Evolutionary conservation across 1,284 basidiomycete genomes (phyloP).

Genomic region (Rhodotorula sp.): DNA sequence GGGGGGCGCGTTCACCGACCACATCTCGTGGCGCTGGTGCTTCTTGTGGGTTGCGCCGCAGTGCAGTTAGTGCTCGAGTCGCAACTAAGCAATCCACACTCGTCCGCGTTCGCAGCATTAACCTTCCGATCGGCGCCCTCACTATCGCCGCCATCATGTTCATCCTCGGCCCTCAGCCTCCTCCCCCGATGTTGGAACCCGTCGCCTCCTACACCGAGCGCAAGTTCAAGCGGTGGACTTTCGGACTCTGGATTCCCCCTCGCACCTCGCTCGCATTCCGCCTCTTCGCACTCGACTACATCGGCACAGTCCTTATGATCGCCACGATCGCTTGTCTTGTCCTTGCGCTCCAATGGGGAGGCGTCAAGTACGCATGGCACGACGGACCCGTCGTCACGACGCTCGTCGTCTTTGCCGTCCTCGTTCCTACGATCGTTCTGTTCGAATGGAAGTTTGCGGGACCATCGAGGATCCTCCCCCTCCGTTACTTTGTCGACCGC

Average conservation of each 20-base stretch:
- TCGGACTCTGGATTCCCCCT: slow-evolving; percentile 14
- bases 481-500: slow-evolving; percentile 48
- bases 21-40: slow-evolving; percentile 50
- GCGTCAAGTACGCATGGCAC: slow-evolving; percentile 48
- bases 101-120: slow-evolving; percentile 44
- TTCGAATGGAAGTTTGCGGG: slow-evolving; percentile 50
- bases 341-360: slow-evolving; percentile 45
- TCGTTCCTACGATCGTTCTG: slow-evolving; percentile 48
- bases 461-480: slow-evolving; percentile 50
- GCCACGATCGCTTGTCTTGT: slow-evolving; percentile 45
- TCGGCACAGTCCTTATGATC: slow-evolving; percentile 44
- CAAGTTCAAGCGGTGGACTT: slow-evolving; percentile 28
- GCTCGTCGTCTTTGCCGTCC: slow-evolving; percentile 47
- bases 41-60: not conserved
- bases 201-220: slow-evolving; percentile 34
- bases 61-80: not conserved
- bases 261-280: slow-evolving; percentile 28
- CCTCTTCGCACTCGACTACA: slow-evolving; percentile 44
- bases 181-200: slow-evolving; percentile 25
- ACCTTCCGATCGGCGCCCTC: slow-evolving; percentile 52
- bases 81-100: not conserved
- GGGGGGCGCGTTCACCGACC: slow-evolving; percentile 53
- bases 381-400: slow-evolving; percentile 46
- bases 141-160: slow-evolving; percentile 34
- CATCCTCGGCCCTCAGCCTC: slow-evolving; percentile 36